phyloP scores from a whole-genome alignment of 805 yeast species.

The Sugiyamaella floridensis region DNA sequence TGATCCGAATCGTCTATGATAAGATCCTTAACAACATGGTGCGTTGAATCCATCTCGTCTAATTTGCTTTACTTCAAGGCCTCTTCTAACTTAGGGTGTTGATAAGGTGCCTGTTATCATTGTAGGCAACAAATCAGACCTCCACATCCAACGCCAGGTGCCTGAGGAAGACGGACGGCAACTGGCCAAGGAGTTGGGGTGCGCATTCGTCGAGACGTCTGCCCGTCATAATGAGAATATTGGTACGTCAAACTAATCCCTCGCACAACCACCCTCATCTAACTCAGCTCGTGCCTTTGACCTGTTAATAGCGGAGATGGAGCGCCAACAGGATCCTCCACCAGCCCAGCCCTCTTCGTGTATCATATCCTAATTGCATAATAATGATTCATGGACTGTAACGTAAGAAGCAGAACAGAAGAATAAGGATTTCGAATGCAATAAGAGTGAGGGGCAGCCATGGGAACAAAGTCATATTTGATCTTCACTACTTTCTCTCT shows the following conservation, averaged over 20 bases:
- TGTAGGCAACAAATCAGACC: slow-evolving; percentile 72
- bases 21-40: slow-evolving; percentile 57
- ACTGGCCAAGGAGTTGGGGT: slow-evolving; percentile 58
- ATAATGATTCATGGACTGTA: neutral
- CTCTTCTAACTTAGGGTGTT: slow-evolving; percentile 34
- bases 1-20: slow-evolving; percentile 70
- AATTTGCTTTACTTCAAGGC: neutral
- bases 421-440: too few relatives aligned
- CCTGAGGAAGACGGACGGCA: slow-evolving; percentile 50
- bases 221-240: slow-evolving; percentile 77
- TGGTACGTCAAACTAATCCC: slow-evolving; percentile 3
- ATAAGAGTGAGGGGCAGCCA: too few relatives aligned
- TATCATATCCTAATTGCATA: slow-evolving; percentile 1
- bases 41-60: neutral
- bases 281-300: slow-evolving; percentile 45
- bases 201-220: slow-evolving; percentile 76
- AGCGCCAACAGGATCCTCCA: slow-evolving; percentile 28
- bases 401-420: too few relatives aligned
- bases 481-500: slow-evolving; percentile 25
- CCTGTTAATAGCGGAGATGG: slow-evolving; percentile 53
- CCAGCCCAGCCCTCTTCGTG: slow-evolving; percentile 7
- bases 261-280: neutral
- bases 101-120: slow-evolving; percentile 70
- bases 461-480: too few relatives aligned
- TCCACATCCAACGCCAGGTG: slow-evolving; percentile 55